phyloP scores from a whole-genome alignment of 257 asterid species.

The Salvia rosmarinus region DNA sequence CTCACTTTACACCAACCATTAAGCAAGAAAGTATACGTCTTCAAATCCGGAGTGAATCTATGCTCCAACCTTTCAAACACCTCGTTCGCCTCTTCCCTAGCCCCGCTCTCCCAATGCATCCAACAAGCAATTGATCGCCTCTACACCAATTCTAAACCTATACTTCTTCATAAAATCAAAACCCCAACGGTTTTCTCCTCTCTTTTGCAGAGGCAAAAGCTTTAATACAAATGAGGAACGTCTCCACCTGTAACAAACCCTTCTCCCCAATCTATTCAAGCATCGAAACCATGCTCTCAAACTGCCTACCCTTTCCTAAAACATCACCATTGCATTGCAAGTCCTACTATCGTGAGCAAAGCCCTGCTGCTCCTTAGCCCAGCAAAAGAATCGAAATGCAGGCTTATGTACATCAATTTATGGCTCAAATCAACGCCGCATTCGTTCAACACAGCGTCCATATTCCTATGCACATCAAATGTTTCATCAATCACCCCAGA shows the following conservation, averaged over 20 bases:
- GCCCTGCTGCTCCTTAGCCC: conserved; percentile 67
- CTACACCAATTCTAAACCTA: conserved; percentile 61
- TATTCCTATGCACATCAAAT: conserved; percentile 77
- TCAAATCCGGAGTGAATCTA: conserved; percentile 64
- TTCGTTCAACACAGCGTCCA: conserved; percentile 88
- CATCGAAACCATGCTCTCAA: conserved; percentile 81
- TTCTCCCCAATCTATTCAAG: conserved; percentile 90
- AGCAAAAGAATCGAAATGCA: conserved; percentile 79
- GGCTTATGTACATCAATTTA: conserved; percentile 77
- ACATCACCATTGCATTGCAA: conserved; percentile 69
- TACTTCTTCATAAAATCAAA: conserved; percentile 80
- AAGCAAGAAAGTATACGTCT: conserved; percentile 71
- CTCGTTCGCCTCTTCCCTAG: conserved; percentile 80
- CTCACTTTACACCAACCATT: conserved; percentile 83
- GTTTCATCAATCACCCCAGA: conserved; percentile 77
- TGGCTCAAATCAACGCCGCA: conserved; percentile 61
- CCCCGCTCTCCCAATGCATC: conserved; percentile 82
- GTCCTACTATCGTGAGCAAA: conserved; percentile 70
- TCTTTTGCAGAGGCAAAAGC: conserved; percentile 85
- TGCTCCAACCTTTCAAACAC: conserved; percentile 72
- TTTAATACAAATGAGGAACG: conserved; percentile 60
- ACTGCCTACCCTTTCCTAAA: conserved; percentile 87
- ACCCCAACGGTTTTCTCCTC: conserved; percentile 78
- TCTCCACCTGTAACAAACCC: conserved; percentile 68
- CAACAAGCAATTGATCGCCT: conserved; percentile 69